phyloP scores from a whole-genome alignment of 495 filamentous ascomycete species.

The Chaetomium tenue region DNA sequence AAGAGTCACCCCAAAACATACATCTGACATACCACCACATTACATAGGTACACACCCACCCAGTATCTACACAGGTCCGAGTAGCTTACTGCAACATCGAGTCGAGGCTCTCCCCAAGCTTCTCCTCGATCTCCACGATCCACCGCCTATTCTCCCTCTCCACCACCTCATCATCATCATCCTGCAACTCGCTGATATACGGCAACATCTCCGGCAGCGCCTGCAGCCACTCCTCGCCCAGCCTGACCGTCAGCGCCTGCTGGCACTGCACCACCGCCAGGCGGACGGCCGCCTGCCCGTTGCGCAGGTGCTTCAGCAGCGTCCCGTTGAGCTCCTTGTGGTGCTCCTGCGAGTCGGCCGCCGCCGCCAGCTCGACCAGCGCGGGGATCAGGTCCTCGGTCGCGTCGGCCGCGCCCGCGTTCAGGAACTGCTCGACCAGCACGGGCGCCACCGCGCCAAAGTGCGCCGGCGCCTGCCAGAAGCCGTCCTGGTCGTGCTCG shows the following conservation, averaged over 20 bases:
- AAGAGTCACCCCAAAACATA: not conserved
- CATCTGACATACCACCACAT: not conserved
- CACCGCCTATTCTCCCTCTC: slow-evolving; percentile 83
- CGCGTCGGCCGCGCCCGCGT: slow-evolving; percentile 41
- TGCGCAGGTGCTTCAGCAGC: slow-evolving; percentile 72
- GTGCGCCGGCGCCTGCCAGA: slow-evolving; percentile 88
- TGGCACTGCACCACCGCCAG: slow-evolving; percentile 77
- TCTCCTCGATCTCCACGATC: slow-evolving; percentile 82
- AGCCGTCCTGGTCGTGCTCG: slow-evolving; percentile 72
- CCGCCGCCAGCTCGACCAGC: slow-evolving; percentile 77
- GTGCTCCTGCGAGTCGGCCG: slow-evolving; percentile 76
- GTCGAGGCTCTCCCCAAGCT: slow-evolving; percentile 83
- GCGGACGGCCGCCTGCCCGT: slow-evolving; percentile 62
- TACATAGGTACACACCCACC: not conserved
- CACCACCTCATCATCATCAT: slow-evolving; percentile 91
- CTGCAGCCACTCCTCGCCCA: slow-evolving; percentile 90
- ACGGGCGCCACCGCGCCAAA: slow-evolving; percentile 67
- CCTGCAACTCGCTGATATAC: slow-evolving; percentile 87
- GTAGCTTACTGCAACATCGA: slow-evolving; percentile 75
- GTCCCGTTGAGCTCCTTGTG: slow-evolving; percentile 78
- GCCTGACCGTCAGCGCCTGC: slow-evolving; percentile 67
- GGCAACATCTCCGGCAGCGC: slow-evolving; percentile 92
- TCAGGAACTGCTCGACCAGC: slow-evolving; percentile 65
- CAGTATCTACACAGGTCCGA: not conserved
- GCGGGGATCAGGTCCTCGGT: slow-evolving; percentile 47